Evolutionary conservation across 345 rosid genomes (phyloP).

Genomic region (Sonneratia alba): DNA sequence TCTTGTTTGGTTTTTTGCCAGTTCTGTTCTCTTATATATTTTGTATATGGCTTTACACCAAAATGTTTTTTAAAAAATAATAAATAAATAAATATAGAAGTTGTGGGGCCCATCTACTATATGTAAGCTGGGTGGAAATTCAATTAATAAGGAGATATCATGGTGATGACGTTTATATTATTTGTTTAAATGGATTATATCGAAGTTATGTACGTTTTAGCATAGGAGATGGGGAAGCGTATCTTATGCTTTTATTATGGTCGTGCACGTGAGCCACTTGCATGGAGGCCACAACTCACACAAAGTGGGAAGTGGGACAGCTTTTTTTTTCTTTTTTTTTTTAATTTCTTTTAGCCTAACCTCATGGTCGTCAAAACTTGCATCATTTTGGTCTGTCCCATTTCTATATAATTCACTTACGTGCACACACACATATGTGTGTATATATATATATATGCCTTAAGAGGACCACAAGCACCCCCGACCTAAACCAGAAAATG

Average conservation of each 20-base stretch:
- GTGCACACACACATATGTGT: neutral
- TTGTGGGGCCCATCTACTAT: no score
- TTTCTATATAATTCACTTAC: no score
- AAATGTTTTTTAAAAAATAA: no score
- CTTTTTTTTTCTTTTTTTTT: neutral
- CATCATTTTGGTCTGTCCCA: neutral
- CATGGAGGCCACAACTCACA: neutral
- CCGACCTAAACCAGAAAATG: neutral
- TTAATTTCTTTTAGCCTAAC: neutral
- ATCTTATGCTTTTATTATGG: neutral
- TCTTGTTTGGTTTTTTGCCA: neutral
- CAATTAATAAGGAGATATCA: no score
- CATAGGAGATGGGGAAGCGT: no score
- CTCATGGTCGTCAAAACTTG: neutral
- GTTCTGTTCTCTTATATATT: neutral
- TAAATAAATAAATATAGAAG: no score
- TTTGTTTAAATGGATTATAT: no score
- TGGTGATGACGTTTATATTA: no score
- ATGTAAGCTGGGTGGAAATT: no score
- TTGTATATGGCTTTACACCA: no score
- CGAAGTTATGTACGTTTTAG: no score
- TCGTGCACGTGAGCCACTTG: constrained; percentile 1
- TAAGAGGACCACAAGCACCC: neutral
- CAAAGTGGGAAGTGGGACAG: constrained; percentile 3
- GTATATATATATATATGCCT: neutral